These are phyloP conservation scores for Beta macrorhiza DNA, from an alignment of 179 eudicot genomes.

Conservation along the genomic window DNA sequence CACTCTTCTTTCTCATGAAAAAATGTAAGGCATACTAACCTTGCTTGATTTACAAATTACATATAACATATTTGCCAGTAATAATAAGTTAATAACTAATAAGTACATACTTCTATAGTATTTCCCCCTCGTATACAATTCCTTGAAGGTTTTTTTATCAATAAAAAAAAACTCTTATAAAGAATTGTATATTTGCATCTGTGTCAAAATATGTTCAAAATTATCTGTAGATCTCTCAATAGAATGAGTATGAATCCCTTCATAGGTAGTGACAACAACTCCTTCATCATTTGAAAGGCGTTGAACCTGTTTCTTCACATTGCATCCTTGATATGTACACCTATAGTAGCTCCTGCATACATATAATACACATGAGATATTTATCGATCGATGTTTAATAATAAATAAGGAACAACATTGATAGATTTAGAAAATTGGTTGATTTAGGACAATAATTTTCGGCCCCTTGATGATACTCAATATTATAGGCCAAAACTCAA, in stretches of 20 bases:
- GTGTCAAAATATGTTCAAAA: constrained; percentile 62
- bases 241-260: constrained; percentile 68
- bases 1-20: no score
- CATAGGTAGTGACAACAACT: constrained; percentile 66
- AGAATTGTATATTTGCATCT: constrained; percentile 61
- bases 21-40: neutral
- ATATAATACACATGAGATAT: neutral
- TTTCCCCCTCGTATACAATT: neutral
- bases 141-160: no score
- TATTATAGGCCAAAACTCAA: no score
- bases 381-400: neutral
- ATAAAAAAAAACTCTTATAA: constrained; percentile 6
- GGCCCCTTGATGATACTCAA: no score
- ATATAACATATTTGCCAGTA: no score
- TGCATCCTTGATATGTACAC: constrained; percentile 68
- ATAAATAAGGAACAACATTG: neutral
- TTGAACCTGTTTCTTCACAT: constrained; percentile 75
- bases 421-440: neutral
- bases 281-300: constrained; percentile 64
- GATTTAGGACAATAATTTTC: no score
- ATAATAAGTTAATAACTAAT: neutral
- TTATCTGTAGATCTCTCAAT: constrained; percentile 61
- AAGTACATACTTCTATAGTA: neutral
- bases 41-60: neutral
- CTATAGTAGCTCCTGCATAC: constrained; percentile 60